Evolutionary conservation across 2,329 filamentous ascomycete genomes (phyloP).

Genomic region (Lachnellula hyalina): DNA sequence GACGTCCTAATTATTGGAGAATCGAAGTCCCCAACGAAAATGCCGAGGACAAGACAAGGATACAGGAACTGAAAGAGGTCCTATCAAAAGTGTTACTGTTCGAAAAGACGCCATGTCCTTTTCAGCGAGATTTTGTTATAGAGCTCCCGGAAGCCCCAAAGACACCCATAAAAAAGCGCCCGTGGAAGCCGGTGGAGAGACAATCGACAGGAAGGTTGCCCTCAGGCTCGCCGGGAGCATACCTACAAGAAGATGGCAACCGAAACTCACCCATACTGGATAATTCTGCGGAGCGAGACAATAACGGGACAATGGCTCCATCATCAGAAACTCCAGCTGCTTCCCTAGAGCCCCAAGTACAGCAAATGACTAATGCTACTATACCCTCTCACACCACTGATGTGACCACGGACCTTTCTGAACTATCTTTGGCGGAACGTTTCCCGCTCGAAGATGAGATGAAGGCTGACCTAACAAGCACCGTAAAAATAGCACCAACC

Average conservation of each 20-base stretch:
- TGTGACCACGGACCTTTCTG: not conserved
- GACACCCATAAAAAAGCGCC: slow-evolving; percentile 59
- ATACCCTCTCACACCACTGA: not conserved
- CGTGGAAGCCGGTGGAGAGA: slow-evolving; percentile 54
- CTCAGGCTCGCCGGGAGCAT: slow-evolving; percentile 3
- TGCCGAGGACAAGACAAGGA: slow-evolving; percentile 56
- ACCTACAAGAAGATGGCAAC: slow-evolving; percentile 5
- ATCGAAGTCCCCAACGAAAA: slow-evolving; percentile 73
- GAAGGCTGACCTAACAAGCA: not conserved
- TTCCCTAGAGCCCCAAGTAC: not conserved
- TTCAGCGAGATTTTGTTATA: slow-evolving; percentile 70
- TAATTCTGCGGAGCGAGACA: not conserved
- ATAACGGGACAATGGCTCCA: not conserved
- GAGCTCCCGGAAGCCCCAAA: slow-evolving; percentile 64
- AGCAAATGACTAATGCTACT: too few relatives aligned
- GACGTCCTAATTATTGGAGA: slow-evolving; percentile 80
- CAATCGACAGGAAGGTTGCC: slow-evolving; percentile 11
- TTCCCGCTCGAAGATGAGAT: not conserved
- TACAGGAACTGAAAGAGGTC: slow-evolving; percentile 63
- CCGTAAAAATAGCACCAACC: not conserved
- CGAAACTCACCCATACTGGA: not conserved
- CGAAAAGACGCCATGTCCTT: slow-evolving; percentile 84
- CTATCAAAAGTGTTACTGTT: slow-evolving; percentile 72
- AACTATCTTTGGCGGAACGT: not conserved
- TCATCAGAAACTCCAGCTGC: not conserved